These are phyloP conservation scores for Medicago lupulina DNA, from an alignment of 306 rosid genomes.

Conservation along the genomic window DNA sequence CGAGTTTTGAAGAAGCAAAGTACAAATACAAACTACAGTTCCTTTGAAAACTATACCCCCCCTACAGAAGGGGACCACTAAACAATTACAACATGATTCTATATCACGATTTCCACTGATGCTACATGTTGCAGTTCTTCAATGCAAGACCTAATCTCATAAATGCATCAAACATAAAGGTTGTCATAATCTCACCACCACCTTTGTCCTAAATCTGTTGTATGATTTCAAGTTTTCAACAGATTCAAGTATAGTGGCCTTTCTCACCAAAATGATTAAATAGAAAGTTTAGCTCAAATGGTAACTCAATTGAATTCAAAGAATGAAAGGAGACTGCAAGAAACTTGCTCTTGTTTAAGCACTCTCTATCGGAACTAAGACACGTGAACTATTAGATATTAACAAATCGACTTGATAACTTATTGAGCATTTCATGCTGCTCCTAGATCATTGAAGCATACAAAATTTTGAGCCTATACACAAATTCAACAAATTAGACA, in stretches of 20 bases:
- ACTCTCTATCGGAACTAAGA: background rate
- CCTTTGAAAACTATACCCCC: background rate
- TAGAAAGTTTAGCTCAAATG: constrained; percentile 20
- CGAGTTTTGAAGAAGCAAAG: background rate
- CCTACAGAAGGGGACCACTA: constrained; percentile 46
- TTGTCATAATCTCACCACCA: constrained; percentile 35
- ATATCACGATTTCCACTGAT: constrained; percentile 39
- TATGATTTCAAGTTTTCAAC: constrained; percentile 11
- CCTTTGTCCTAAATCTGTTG: constrained; percentile 28
- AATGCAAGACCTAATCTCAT: constrained; percentile 51
- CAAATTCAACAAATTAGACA: background rate
- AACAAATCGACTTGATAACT: background rate
- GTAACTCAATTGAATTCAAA: constrained; percentile 36
- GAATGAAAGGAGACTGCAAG: constrained; percentile 11
- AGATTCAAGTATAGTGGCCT: constrained; percentile 13
- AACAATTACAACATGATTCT: constrained; percentile 29
- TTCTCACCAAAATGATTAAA: constrained; percentile 7
- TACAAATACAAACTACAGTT: constrained; percentile 16
- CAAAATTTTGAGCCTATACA: background rate
- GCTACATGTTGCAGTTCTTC: constrained; percentile 37
- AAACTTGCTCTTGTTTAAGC: constrained; percentile 9
- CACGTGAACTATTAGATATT: background rate
- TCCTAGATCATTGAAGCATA: background rate
- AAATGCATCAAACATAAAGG: constrained; percentile 41
- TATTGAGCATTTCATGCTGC: background rate